Evolutionary conservation across 345 rosid species (phyloP), one percentile per base, ranked within the genome.

Genomic region (Murraya paniculata): DNA sequence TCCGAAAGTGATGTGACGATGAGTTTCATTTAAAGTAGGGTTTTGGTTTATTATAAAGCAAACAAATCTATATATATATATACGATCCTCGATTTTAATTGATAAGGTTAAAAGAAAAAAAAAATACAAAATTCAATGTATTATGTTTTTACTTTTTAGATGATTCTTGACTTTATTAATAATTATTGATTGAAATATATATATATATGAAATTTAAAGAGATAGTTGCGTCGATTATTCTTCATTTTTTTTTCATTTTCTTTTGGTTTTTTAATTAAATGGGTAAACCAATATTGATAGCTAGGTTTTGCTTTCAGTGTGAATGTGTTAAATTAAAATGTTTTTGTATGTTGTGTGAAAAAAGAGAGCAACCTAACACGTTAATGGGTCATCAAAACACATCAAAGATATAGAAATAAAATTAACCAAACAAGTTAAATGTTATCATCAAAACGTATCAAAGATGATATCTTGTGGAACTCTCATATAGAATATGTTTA

Each of bases 1-100:
- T 64, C 74, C 33, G 81, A 81, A 76, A 79, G 68, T 22, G 83
- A 84, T 38, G 59, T 41, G 60, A 65, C 35, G 60, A 65, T 75
- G 72, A 71, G 71, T 58, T 79, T 45, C 77, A 68, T 77, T 36
- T 45, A 56, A 61, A 21, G 13, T 57, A 45, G 27, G 53, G 33
- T 67, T 67, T 36, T 48, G 28, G 48, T 38, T 53, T 53, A 53
- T 53, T 4, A 13, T 13, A 18, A 30, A 64, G 18, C 39, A 30
- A 31, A 31, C 3, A 4, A 2, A 45, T 28, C 27, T 27, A 60
- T 7, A 10, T 27, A 9, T 24, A 61, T 2, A 27, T 4, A 4
- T n/a, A n/a, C n/a, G n/a, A n/a, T n/a, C n/a, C n/a, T n/a, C n/a
- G n/a, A n/a, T n/a, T n/a, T n/a, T n/a, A n/a, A n/a, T n/a, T n/a